These are phyloP conservation scores for Clonostachys rhizophaga DNA, from an alignment of 2,329 filamentous ascomycete species.

Conservation along the genomic window DNA sequence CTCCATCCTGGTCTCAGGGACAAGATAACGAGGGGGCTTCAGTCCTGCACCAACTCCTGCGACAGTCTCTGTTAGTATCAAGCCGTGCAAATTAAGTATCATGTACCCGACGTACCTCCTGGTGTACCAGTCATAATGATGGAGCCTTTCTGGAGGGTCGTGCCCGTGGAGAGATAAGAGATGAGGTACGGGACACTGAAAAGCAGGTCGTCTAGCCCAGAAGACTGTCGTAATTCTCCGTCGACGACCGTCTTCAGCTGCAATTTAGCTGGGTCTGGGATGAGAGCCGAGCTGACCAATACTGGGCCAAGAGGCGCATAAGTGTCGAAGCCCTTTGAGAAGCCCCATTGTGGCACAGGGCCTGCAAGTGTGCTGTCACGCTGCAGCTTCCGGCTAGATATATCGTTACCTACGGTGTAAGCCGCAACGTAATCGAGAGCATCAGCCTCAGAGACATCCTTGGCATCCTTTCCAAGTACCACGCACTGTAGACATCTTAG, in stretches of 20 bases:
- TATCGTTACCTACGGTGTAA: slow-evolving; percentile 50
- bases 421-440: slow-evolving; percentile 41
- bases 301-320: slow-evolving; percentile 46
- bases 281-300: slow-evolving; percentile 33
- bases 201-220: slow-evolving; percentile 31
- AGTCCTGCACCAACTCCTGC: slow-evolving; percentile 36
- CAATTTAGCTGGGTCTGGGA: slow-evolving; percentile 36
- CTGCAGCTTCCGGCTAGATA: slow-evolving; percentile 47
- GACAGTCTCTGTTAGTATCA: neutral
- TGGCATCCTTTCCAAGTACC: slow-evolving; percentile 41
- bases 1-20: slow-evolving; percentile 31
- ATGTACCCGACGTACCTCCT: slow-evolving; percentile 17
- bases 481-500: slow-evolving; percentile 10
- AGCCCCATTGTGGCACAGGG: slow-evolving; percentile 50
- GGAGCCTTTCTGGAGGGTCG: slow-evolving; percentile 33
- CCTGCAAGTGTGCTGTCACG: slow-evolving; percentile 41
- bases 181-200: slow-evolving; percentile 33
- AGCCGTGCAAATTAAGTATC: neutral
- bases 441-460: slow-evolving; percentile 1
- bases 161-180: slow-evolving; percentile 30
- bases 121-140: slow-evolving; percentile 42
- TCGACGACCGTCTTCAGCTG: slow-evolving; percentile 39
- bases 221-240: slow-evolving; percentile 39
- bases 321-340: slow-evolving; percentile 52
- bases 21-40: slow-evolving; percentile 27